phyloP scores from a whole-genome alignment of 1,284 basidiomycete species.

The Cutaneotrichosporon cavernicola region DNA sequence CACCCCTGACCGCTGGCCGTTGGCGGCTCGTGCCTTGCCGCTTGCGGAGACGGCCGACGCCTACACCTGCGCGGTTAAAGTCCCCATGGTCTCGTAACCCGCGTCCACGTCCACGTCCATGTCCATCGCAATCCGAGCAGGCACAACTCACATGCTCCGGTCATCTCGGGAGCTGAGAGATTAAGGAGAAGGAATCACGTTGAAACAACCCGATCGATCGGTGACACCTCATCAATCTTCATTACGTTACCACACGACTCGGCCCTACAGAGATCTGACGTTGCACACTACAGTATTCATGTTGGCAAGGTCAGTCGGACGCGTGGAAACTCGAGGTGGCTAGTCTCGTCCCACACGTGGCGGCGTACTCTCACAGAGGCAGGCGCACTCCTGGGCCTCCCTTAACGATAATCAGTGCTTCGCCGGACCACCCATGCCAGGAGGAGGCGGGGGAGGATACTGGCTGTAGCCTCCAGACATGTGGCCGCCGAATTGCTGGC shows the following conservation, averaged over 20 bases:
- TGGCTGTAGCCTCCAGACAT: conserved; percentile 5
- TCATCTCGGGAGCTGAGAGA: no score
- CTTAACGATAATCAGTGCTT: conserved; percentile 13
- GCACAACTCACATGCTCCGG: no score
- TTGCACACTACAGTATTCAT: no score
- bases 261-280: background rate
- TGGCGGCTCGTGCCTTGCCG: no score
- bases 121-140: no score
- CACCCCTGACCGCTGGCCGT: no score
- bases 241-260: background rate
- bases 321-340: background rate
- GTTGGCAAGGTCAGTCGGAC: background rate
- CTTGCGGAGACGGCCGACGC: no score
- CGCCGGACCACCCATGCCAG: conserved; percentile 6
- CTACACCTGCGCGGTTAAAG: no score
- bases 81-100: no score
- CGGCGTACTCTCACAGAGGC: no score
- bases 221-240: background rate
- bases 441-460: conserved; percentile 20
- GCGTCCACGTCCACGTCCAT: no score
- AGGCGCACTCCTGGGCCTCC: background rate
- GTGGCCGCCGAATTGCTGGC: conserved; percentile 27
- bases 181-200: no score
- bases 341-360: background rate
- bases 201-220: background rate